Conservation (phyloP, 768 basidiomycete genomes). For the Multifurca ochricompacta region DNA sequence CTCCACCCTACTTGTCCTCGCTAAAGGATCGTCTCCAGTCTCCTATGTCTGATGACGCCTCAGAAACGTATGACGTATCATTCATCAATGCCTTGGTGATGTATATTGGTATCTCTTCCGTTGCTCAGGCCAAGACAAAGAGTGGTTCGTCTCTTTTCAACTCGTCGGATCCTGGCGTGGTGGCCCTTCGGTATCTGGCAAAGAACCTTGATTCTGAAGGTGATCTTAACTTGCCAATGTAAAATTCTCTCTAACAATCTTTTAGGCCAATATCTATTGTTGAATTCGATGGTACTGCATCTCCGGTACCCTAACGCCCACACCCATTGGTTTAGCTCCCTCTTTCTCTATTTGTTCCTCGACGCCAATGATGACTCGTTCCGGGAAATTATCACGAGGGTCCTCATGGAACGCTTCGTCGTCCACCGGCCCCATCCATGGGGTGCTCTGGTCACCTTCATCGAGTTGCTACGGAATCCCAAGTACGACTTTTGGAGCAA, state of each 20-base stretch:
- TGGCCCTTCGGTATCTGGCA: conserved; percentile 75
- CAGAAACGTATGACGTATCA: conserved; percentile 75
- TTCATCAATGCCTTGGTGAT: conserved; percentile 92
- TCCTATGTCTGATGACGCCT: conserved; percentile 37
- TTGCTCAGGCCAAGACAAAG: conserved; percentile 80
- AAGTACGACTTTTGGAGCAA: conserved; percentile 91
- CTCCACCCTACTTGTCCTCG: conserved; percentile 62
- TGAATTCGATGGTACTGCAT: conserved; percentile 90
- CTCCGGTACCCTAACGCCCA: conserved; percentile 97
- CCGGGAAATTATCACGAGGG: conserved; percentile 78
- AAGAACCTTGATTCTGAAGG: conserved; percentile 87
- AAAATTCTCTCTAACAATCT: conserved; percentile 4
- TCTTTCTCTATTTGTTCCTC: conserved; percentile 80
- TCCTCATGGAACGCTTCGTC: conserved; percentile 88
- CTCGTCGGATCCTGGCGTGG: conserved; percentile 74
- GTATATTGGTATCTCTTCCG: conserved; percentile 91
- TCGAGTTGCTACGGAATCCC: conserved; percentile 83
- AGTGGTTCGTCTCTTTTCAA: conserved; percentile 79
- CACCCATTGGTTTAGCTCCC: conserved; percentile 95
- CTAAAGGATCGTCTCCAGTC: conserved; percentile 70
- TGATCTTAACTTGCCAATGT: conserved; percentile 29
- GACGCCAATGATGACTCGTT: conserved; percentile 72
- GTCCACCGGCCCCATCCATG: conserved; percentile 95
- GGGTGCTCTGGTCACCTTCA: conserved; percentile 91
- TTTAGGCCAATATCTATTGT: conserved; percentile 87